These are phyloP conservation scores for Cladophialophora immunda DNA, from an alignment of 2,329 filamentous ascomycete genomes.

Conservation along the genomic window DNA sequence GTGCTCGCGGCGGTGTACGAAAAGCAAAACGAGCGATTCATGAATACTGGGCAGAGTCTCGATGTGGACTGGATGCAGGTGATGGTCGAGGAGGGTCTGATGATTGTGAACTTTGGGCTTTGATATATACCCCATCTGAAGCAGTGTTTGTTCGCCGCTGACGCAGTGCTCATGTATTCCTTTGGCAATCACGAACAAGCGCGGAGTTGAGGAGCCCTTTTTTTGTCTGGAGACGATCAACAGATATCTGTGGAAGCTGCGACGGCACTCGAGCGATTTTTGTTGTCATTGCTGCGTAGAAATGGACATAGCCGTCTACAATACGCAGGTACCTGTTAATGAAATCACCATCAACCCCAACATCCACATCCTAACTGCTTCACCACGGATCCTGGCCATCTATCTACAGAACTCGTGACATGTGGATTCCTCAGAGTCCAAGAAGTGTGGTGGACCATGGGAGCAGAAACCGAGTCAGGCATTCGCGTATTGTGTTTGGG, in stretches of 20 bases:
- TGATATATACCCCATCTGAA: conserved; percentile 44
- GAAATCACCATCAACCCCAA: neutral
- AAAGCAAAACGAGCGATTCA: conserved; percentile 54
- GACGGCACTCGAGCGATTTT: neutral
- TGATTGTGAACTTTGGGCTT: conserved; percentile 62
- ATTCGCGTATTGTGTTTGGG: neutral
- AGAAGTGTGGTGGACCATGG: too few relatives aligned
- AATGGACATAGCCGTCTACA: neutral
- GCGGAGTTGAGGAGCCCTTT: neutral
- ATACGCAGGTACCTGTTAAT: neutral
- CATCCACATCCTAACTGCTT: neutral
- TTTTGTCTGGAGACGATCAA: neutral
- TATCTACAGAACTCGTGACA: neutral
- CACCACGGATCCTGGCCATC: too few relatives aligned
- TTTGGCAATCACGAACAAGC: conserved; percentile 1
- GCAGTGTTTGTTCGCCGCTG: neutral
- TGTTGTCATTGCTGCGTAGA: neutral
- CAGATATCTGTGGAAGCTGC: neutral
- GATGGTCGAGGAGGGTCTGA: conserved; percentile 55
- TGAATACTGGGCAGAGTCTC: conserved; percentile 50
- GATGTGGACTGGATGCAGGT: conserved; percentile 62
- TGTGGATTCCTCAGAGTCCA: neutral
- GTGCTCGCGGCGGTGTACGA: conserved; percentile 60
- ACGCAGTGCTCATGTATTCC: neutral
- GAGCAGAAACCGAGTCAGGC: neutral